Conservation (phyloP, 2,329 filamentous ascomycete species). For the Chalara sp. region DNA sequence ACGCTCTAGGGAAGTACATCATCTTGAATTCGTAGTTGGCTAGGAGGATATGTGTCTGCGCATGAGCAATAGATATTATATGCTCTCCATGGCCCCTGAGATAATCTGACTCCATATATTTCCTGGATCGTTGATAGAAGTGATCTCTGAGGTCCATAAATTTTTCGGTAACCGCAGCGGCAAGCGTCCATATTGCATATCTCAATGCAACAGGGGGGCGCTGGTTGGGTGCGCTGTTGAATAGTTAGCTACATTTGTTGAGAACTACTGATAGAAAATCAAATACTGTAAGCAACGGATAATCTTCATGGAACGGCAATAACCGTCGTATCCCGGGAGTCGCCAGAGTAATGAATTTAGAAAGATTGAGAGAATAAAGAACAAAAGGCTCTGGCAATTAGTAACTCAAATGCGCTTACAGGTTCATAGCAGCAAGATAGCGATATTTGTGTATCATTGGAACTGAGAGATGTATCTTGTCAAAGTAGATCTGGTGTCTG, state of each 20-base stretch:
- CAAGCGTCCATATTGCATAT: conserved; percentile 94
- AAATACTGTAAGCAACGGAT: no score
- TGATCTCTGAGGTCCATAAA: conserved; percentile 74
- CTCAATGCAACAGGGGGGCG: conserved; percentile 81
- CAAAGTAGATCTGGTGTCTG: conserved; percentile 80
- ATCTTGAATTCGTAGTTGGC: conserved; percentile 89
- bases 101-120: conserved; percentile 84
- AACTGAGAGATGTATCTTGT: conserved; percentile 77
- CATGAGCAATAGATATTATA: conserved; percentile 79
- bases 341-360: not conserved
- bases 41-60: conserved; percentile 76
- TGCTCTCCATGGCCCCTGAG: conserved; percentile 88
- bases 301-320: no score
- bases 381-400: not conserved
- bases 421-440: conserved; percentile 81
- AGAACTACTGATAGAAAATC: no score
- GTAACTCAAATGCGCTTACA: conserved; percentile 37
- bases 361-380: not conserved
- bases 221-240: conserved; percentile 62
- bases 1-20: conserved; percentile 95
- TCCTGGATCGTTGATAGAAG: conserved; percentile 84
- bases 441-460: conserved; percentile 87
- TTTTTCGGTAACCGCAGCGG: conserved; percentile 79
- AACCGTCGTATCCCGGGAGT: no score
- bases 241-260: not conserved